These are phyloP conservation scores for Corylus heterophylla DNA, from an alignment of 306 rosid genomes.

Conservation along the genomic window DNA sequence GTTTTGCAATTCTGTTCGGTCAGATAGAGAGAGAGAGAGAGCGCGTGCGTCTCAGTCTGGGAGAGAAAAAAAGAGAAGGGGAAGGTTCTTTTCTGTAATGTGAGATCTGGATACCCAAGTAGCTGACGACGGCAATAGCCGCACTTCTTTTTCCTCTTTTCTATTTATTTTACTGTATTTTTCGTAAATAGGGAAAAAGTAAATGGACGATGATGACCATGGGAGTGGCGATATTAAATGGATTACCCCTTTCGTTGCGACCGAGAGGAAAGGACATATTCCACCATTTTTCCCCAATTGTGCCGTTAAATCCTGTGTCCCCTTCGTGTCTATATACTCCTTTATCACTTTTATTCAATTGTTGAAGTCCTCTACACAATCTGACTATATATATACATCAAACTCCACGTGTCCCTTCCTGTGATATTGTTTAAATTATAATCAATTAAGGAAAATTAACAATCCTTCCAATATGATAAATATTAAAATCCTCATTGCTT, in stretches of 20 bases:
- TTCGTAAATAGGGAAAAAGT: background rate
- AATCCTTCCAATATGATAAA: no score
- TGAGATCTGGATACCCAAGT: slow-evolving; percentile 65
- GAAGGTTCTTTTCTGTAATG: slow-evolving; percentile 56
- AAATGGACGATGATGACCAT: slow-evolving; percentile 23
- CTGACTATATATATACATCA: background rate
- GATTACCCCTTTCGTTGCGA: background rate
- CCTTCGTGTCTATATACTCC: background rate
- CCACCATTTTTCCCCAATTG: slow-evolving; percentile 17
- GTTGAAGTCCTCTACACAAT: slow-evolving; percentile 19
- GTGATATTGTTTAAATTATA: no score
- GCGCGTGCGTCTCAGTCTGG: background rate
- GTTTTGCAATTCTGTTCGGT: slow-evolving; percentile 29
- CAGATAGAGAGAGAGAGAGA: slow-evolving; percentile 5
- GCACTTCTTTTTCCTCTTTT: slow-evolving; percentile 23
- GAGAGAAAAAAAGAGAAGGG: background rate
- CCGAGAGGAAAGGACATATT: slow-evolving; percentile 48
- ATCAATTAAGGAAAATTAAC: no score
- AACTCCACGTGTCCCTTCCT: no score
- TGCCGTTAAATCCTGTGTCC: slow-evolving; percentile 31
- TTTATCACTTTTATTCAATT: slow-evolving; percentile 11
- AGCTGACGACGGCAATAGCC: slow-evolving; percentile 53
- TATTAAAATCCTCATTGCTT: no score
- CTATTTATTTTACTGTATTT: background rate
- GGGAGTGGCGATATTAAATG: slow-evolving; percentile 7